Evolutionary conservation across 768 basidiomycete genomes (phyloP), one percentile per base, ranked within the genome.

Genomic region (Clitopilus passeckerianus): DNA sequence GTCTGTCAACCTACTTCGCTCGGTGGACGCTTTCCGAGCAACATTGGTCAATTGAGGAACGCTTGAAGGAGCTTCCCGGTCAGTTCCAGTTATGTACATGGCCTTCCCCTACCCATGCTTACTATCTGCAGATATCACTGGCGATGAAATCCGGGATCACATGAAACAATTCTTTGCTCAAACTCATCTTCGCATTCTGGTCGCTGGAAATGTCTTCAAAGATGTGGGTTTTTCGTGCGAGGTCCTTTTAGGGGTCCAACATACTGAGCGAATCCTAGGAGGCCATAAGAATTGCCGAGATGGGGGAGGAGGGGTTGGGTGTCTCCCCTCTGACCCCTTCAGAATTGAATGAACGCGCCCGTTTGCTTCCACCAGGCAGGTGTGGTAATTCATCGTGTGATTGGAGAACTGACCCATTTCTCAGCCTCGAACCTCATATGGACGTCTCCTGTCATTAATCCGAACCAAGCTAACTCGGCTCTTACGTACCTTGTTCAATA

Each of bases 401-500:
- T 14, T 44, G 53, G 34, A 27, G 22, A 30, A 30, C 7, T 30
- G 27, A 30, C 27, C 27, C 18, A 57, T 27, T 34, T 35, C 35
- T 1, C 66, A 95, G 94, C 81, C 5, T 86, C 83, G 50, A 89
- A 94, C 67, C 81, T 80, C 65, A 78, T 87, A 57, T 89, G 86
- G 79, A 77, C 84, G 6, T 66, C 81, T 1, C 78, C 79, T 1
- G 83, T 96, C 23, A 86, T 86, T 4, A 98, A 98, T 70, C 81
- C 85, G 1, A 86, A 91, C 65, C 90, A 99, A 72, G 77, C 87
- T 54, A 99, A 98, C 74, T 92, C 90, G 6, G 83, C 89, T 1
- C 68, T 98, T 56, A 87, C 90, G 2, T 98, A 97, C 75, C 94
- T 90, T 70, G 74, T 91, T 59, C 87, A 93, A 66, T 79, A 91